Percentiles rank a stretch among this genome's conserved stretches.
Evolutionary conservation across 805 yeast genomes (phyloP).

Genomic region (Nakazawaea wickerhamii): DNA sequence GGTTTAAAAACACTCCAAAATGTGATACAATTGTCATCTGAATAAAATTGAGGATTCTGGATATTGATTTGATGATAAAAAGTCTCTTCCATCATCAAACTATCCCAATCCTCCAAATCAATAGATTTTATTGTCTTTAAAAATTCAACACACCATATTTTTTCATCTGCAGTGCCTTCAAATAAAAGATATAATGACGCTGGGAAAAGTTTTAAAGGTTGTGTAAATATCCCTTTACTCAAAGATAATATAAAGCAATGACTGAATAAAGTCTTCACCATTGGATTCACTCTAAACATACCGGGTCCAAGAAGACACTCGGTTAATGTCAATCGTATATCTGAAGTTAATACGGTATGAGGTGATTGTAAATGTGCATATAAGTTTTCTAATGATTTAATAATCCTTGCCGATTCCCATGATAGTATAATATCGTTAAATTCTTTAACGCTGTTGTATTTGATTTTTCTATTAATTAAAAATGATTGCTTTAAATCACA

Average conservation of each 20-base stretch:
- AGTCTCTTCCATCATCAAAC: constrained; percentile 50
- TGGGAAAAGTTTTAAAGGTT: constrained; percentile 29
- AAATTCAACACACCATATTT: constrained; percentile 41
- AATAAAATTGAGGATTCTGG: constrained; percentile 48
- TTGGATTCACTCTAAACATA: constrained; percentile 34
- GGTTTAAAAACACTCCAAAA: constrained; percentile 45
- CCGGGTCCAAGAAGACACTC: constrained; percentile 52
- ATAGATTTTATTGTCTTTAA: constrained; percentile 18
- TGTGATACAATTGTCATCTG: constrained; percentile 30
- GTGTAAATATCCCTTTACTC: constrained; percentile 14
- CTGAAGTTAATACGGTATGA: not conserved
- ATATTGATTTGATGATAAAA: constrained; percentile 43
- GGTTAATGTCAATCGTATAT: constrained; percentile 26
- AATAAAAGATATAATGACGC: constrained; percentile 51
- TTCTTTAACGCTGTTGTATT: constrained; percentile 25
- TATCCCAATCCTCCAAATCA: constrained; percentile 21
- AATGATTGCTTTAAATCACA: constrained; percentile 47
- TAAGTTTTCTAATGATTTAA: constrained; percentile 8
- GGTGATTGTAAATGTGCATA: not conserved
- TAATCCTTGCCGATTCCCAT: constrained; percentile 24
- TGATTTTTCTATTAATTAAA: constrained; percentile 41
- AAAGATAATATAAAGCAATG: constrained; percentile 28
- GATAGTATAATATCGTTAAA: constrained; percentile 26
- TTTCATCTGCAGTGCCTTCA: constrained; percentile 44
- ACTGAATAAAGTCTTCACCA: constrained; percentile 32